phyloP scores from a whole-genome alignment of 306 rosid species.

The Acacia melanoxylon region DNA sequence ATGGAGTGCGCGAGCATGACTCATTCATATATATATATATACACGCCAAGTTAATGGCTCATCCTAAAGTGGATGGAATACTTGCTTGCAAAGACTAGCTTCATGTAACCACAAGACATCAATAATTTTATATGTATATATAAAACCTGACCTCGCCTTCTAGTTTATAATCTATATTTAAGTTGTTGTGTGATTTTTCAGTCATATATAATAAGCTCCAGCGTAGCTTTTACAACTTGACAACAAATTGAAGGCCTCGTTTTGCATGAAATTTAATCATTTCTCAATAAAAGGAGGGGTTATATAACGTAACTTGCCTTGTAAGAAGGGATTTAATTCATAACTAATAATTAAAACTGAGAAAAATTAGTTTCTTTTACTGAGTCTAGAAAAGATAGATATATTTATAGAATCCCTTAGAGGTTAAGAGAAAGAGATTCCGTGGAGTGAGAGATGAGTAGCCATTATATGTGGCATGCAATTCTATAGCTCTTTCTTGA shows the following conservation, averaged over 20 bases:
- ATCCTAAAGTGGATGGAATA: constrained; percentile 13
- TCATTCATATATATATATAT: background rate
- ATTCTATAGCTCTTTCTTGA: background rate
- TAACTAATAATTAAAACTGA: background rate
- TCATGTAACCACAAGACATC: constrained; percentile 7
- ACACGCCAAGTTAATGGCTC: constrained; percentile 27
- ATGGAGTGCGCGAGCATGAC: background rate
- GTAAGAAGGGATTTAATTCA: constrained; percentile 1
- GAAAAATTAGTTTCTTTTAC: background rate
- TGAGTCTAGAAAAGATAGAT: background rate
- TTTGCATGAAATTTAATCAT: background rate
- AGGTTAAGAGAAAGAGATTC: background rate
- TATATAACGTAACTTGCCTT: background rate
- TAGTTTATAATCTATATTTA: background rate
- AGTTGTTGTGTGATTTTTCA: background rate
- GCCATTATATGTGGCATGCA: background rate
- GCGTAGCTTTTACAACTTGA: background rate
- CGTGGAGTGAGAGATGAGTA: background rate
- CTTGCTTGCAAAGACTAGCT: constrained; percentile 30
- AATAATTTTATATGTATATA: background rate
- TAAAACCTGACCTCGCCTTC: background rate
- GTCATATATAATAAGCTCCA: background rate
- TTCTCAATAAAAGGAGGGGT: background rate
- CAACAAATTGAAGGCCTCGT: background rate
- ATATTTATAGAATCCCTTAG: background rate